phyloP scores from a whole-genome alignment of 2,329 filamentous ascomycete genomes.

The Malbranchea cinnamomea region DNA sequence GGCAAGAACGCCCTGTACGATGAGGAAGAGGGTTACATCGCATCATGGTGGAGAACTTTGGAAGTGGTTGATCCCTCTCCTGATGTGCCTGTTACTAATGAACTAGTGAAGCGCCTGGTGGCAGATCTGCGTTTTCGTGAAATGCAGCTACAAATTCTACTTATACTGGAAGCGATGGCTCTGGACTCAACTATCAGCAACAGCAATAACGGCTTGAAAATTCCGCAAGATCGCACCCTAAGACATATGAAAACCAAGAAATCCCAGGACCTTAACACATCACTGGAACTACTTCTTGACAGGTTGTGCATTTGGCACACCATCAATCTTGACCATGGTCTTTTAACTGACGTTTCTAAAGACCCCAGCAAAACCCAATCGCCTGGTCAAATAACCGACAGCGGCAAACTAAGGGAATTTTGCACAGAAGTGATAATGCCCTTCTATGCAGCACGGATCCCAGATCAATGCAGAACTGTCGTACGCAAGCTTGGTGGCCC shows the following conservation, averaged over 20 bases:
- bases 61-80: slow-evolving; percentile 14
- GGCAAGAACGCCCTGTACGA: slow-evolving; percentile 34
- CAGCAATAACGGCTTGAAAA: slow-evolving; percentile 8
- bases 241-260: slow-evolving; percentile 23
- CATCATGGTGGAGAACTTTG: slow-evolving; percentile 32
- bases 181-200: slow-evolving; percentile 19
- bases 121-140: slow-evolving; percentile 32
- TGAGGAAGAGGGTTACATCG: slow-evolving; percentile 28
- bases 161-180: slow-evolving; percentile 33
- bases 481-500: slow-evolving; percentile 34
- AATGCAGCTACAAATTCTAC: slow-evolving; percentile 34
- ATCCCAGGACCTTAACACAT: slow-evolving; percentile 25
- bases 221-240: slow-evolving; percentile 7
- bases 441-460: slow-evolving; percentile 34
- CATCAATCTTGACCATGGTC: slow-evolving; percentile 23
- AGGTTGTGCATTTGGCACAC: slow-evolving; percentile 37
- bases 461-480: slow-evolving; percentile 31
- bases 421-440: slow-evolving; percentile 36
- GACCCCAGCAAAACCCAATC: slow-evolving; percentile 16
- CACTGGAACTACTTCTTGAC: slow-evolving; percentile 34
- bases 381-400: slow-evolving; percentile 22
- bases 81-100: slow-evolving; percentile 18
- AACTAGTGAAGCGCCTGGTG: slow-evolving; percentile 25
- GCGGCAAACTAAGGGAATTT: slow-evolving; percentile 33
- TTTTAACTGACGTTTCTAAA: slow-evolving; percentile 15